A percentile compares a stretch with the other conserved stretches of the same genome.
Evolutionary conservation across 1,284 basidiomycete genomes (phyloP).

Genomic region (Malassezia nana): DNA sequence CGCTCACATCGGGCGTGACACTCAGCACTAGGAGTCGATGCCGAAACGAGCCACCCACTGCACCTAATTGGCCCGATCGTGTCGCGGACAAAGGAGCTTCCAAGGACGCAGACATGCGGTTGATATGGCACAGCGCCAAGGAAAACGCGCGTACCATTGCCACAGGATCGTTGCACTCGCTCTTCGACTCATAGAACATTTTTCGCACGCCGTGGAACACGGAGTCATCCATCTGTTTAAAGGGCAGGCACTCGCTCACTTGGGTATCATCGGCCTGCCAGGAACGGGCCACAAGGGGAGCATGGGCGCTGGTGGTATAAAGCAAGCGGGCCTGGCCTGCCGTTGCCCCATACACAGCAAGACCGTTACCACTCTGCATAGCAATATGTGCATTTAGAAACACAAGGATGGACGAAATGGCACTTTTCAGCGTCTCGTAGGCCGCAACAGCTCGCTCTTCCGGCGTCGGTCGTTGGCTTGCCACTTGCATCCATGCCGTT

Average conservation of each 20-base stretch:
- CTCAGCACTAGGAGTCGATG: conserved; percentile 75
- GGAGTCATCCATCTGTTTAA: conserved; percentile 33
- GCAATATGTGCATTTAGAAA: conserved; percentile 89
- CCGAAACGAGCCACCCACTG: conserved; percentile 16
- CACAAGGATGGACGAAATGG: conserved; percentile 58
- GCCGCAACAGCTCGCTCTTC: conserved; percentile 16
- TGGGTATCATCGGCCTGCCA: conserved; percentile 3
- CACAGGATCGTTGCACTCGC: not conserved
- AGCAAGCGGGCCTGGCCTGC: conserved; percentile 15
- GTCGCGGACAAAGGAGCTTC: not conserved
- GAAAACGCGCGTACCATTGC: conserved; percentile 14
- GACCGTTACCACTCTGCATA: conserved; percentile 75
- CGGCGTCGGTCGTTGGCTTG: not conserved
- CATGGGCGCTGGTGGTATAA: conserved; percentile 24
- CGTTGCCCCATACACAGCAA: conserved; percentile 81
- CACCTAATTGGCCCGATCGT: not conserved
- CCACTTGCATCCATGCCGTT: conserved; percentile 23
- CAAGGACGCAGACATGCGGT: conserved; percentile 2
- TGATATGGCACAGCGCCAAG: conserved; percentile 16
- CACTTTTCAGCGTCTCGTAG: conserved; percentile 25
- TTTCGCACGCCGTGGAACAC: conserved; percentile 26
- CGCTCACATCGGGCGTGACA: conserved; percentile 75
- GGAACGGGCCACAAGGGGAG: conserved; percentile 1
- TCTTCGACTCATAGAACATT: conserved; percentile 1
- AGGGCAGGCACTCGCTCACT: conserved; percentile 15